Evolutionary conservation across 2,329 filamentous ascomycete genomes (phyloP).

Genomic region (Hymenoscyphus fraxineus): DNA sequence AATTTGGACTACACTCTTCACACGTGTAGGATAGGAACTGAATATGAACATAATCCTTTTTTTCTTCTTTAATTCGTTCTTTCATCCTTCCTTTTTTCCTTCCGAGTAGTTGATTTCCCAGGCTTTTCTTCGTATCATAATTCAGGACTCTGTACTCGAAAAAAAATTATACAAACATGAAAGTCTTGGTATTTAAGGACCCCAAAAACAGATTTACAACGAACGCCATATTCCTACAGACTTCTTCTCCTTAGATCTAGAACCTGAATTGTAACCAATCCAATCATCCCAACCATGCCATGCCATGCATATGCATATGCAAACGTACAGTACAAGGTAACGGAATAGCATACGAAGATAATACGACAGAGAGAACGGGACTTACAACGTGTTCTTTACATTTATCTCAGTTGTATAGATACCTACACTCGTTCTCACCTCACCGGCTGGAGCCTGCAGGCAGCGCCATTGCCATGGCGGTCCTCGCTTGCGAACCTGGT

Average conservation of each 20-base stretch:
- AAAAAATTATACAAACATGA: too few relatives aligned
- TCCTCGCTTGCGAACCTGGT: not conserved
- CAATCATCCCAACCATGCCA: too few relatives aligned
- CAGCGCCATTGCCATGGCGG: constrained; percentile 14
- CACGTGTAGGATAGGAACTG: too few relatives aligned
- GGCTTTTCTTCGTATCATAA: too few relatives aligned
- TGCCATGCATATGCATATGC: constrained; percentile 4
- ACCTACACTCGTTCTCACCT: not conserved
- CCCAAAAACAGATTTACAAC: not conserved
- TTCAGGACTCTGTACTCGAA: too few relatives aligned
- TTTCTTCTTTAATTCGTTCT: too few relatives aligned
- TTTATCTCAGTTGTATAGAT: not conserved
- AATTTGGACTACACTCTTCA: too few relatives aligned
- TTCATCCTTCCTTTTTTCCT: too few relatives aligned
- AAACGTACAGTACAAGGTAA: constrained; percentile 4
- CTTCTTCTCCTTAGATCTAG: not conserved
- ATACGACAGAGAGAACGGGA: not conserved
- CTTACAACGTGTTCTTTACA: not conserved
- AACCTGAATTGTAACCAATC: too few relatives aligned
- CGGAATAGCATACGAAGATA: not conserved
- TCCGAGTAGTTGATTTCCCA: too few relatives aligned
- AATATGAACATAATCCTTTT: too few relatives aligned
- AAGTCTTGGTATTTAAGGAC: too few relatives aligned
- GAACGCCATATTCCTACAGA: constrained; percentile 8
- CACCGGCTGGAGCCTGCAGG: not conserved